Evolutionary conservation across 2,329 filamentous ascomycete genomes (phyloP), one percentile per base, ranked within the genome.

Genomic region (Zasmidium angulare): DNA sequence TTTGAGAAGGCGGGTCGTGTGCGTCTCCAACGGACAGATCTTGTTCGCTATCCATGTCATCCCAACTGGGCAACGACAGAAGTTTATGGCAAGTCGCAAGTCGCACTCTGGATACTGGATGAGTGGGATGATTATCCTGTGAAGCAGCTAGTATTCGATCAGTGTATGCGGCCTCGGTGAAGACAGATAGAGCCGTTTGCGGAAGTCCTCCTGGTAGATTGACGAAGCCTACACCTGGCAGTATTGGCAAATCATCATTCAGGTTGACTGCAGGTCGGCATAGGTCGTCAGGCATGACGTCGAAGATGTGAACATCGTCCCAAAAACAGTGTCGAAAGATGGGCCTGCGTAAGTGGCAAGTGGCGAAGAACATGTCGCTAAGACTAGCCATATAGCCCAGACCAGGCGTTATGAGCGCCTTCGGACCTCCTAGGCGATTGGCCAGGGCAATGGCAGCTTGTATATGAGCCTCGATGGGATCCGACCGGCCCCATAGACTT

Each of bases 71-170:
- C 2, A 58, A 40, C 2, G 50, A 53, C 6, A 54, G 26, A 3
- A 58, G 43, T 22, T 50, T 50, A 29, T 58, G 56, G n/a, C 53
- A n/a, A 20, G 56, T 58, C 3, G 56, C 56, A 20, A 47, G 46
- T 10, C 56, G 50, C 14, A 46, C 50, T 12, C 31, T 40, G 2
- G 48, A n/a, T 6, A 52, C 50, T 21, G n/a, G 14, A 19, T 19
- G 43, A 3, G 19, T 47, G n/a, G 50, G 46, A 11, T 26, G 29
- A 26, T 26, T 17, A 12, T 50, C 43, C 12, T n/a, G 40, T n/a
- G 26, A 50, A 2, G 40, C 12, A 3, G 36, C 43, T 43, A 58
- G 31, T 36, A 58, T 46, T 17, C 46, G 43, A 29, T 58, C 56
- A 3, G 54, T 24, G 23, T 43, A 58, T 9, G 56, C 56, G 11